These are phyloP conservation scores for Daldinia sp. DNA, from an alignment of 2,329 filamentous ascomycete species.

Conservation along the genomic window DNA sequence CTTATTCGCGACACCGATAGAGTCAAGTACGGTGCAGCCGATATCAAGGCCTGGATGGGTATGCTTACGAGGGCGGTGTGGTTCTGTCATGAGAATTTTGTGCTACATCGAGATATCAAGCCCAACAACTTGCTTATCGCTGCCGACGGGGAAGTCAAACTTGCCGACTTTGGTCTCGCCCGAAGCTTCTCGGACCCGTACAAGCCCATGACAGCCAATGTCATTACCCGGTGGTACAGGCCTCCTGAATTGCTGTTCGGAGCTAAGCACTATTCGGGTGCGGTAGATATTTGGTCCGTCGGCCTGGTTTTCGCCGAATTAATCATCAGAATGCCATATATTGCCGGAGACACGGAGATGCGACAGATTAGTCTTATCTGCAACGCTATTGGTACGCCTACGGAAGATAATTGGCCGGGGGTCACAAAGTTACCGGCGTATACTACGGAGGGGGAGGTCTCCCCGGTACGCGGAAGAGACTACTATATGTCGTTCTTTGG, in stretches of 20 bases:
- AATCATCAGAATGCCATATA: slow-evolving; percentile 80
- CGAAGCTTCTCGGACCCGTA: slow-evolving; percentile 89
- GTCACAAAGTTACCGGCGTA: slow-evolving; percentile 83
- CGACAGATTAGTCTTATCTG: slow-evolving; percentile 87
- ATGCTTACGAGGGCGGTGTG: slow-evolving; percentile 94
- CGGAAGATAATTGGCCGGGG: slow-evolving; percentile 94
- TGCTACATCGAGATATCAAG: slow-evolving; percentile 98
- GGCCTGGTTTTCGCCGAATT: slow-evolving; percentile 94
- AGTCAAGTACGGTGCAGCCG: slow-evolving; percentile 83
- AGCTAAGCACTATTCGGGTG: slow-evolving; percentile 85
- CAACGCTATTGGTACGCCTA: slow-evolving; percentile 86
- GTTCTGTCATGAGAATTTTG: slow-evolving; percentile 95
- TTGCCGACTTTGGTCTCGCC: slow-evolving; percentile 97
- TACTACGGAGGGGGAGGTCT: slow-evolving; percentile 69
- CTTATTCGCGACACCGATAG: slow-evolving; percentile 84
- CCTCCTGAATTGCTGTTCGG: slow-evolving; percentile 94
- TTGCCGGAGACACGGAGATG: slow-evolving; percentile 85
- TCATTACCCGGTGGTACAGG: slow-evolving; percentile 97
- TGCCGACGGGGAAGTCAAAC: slow-evolving; percentile 89
- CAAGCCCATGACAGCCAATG: slow-evolving; percentile 87
- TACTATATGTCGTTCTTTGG: slow-evolving; percentile 82
- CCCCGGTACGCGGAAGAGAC: slow-evolving; percentile 70
- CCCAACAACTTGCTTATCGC: slow-evolving; percentile 97
- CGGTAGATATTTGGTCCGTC: slow-evolving; percentile 93
- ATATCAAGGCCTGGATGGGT: slow-evolving; percentile 98